These are phyloP conservation scores for Cystobasidium ongulense DNA, from an alignment of 768 basidiomycete genomes.

Conservation along the genomic window DNA sequence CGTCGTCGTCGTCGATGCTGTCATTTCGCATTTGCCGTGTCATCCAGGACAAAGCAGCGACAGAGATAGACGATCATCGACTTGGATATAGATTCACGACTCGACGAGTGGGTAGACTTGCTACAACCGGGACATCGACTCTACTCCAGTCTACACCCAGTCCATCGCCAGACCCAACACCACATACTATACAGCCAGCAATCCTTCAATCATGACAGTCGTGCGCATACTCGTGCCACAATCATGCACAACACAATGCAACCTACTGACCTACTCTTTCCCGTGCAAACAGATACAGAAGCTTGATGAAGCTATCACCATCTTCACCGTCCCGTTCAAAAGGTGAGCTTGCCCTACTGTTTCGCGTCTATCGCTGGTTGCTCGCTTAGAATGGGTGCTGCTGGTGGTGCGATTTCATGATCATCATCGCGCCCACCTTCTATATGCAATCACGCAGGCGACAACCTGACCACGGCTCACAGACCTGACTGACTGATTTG, in stretches of 20 bases:
- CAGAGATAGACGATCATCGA: too few species aligned
- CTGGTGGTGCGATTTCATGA: not conserved
- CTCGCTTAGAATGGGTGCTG: not conserved
- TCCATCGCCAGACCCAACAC: not conserved
- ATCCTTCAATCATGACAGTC: not conserved
- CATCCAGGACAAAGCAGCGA: too few species aligned
- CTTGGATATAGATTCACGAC: too few species aligned
- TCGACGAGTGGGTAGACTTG: too few species aligned
- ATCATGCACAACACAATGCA: not conserved
- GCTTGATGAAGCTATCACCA: slow-evolving; percentile 35
- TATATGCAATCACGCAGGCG: too few species aligned
- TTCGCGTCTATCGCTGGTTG: slow-evolving; percentile 47
- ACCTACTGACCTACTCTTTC: not conserved
- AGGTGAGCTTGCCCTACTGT: slow-evolving; percentile 49
- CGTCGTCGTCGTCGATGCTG: not conserved
- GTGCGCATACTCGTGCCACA: not conserved
- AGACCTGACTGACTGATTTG: not conserved
- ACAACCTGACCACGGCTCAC: too few species aligned
- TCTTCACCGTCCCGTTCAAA: slow-evolving; percentile 45
- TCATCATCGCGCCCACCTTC: too few species aligned
- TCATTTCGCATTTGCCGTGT: not conserved
- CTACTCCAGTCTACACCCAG: not conserved
- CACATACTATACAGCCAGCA: not conserved
- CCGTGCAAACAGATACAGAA: slow-evolving; percentile 36
- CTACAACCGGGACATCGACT: not conserved